Percentiles rank a stretch among this genome's conserved stretches.
Evolutionary conservation across 2,329 filamentous ascomycete genomes (phyloP).

Genomic region (Trichophyton equinum): DNA sequence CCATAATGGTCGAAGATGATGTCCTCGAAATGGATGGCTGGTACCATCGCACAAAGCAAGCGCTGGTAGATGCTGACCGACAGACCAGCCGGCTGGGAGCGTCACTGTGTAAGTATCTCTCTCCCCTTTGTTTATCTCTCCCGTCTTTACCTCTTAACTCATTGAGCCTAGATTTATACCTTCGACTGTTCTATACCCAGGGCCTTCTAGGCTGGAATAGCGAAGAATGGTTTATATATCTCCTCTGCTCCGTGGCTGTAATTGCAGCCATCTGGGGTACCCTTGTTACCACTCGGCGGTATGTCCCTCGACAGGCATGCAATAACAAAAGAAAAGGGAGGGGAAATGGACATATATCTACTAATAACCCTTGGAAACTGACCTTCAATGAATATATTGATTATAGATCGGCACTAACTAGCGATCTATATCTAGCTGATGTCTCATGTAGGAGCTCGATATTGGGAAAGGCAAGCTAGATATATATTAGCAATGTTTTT

Average conservation of each 20-base stretch:
- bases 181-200: constrained; percentile 7
- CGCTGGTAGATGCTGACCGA: constrained; percentile 23
- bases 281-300: constrained; percentile 5
- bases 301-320: background rate
- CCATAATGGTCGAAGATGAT: constrained; percentile 38
- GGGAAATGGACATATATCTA: background rate
- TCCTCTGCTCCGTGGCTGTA: background rate
- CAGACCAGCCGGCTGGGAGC: constrained; percentile 18
- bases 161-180: constrained; percentile 7
- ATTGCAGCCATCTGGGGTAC: background rate
- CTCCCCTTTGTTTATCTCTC: background rate
- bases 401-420: too few species aligned
- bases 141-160: too few species aligned
- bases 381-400: too few species aligned
- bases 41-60: constrained; percentile 32
- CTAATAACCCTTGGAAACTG: background rate
- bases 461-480: too few species aligned
- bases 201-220: constrained; percentile 8
- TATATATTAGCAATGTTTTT: too few species aligned
- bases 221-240: constrained; percentile 9
- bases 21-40: constrained; percentile 37
- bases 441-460: too few species aligned
- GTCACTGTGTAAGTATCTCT: constrained; percentile 16
- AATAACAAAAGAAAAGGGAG: background rate
- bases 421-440: too few species aligned